phyloP scores from a whole-genome alignment of 2,329 filamentous ascomycete species.

The Exophiala spinifera region DNA sequence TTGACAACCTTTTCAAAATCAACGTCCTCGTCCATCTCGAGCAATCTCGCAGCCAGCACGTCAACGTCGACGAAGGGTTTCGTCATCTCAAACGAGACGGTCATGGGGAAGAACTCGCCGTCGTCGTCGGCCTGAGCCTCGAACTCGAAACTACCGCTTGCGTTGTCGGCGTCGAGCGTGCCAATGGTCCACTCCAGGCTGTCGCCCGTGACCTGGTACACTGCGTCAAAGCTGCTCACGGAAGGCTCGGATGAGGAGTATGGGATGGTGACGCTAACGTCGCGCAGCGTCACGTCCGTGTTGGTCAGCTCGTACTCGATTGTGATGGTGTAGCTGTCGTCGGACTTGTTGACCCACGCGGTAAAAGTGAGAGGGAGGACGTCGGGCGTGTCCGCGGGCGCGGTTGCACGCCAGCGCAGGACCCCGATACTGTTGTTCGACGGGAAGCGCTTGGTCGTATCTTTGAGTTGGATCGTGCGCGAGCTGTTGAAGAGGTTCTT shows the following conservation, averaged over 20 bases:
- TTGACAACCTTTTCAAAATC: conserved; percentile 46
- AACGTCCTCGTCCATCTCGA: conserved; percentile 46
- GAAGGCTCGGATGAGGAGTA: conserved; percentile 80
- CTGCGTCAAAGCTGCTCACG: conserved; percentile 88
- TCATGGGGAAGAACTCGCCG: conserved; percentile 98
- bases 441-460: conserved; percentile 83
- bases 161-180: conserved; percentile 75
- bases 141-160: conserved; percentile 88
- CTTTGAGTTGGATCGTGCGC: conserved; percentile 85
- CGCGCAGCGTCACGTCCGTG: conserved; percentile 65
- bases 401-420: conserved; percentile 83
- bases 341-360: conserved; percentile 92
- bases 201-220: conserved; percentile 90
- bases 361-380: conserved; percentile 93
- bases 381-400: conserved; percentile 73
- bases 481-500: conserved; percentile 78
- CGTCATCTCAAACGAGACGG: conserved; percentile 79
- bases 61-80: conserved; percentile 88
- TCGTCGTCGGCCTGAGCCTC: conserved; percentile 85
- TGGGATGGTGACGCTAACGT: conserved; percentile 84
- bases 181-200: conserved; percentile 93
- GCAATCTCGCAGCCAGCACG: conserved; percentile 53
- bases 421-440: conserved; percentile 92
- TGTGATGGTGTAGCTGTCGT: conserved; percentile 81
- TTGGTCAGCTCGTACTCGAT: conserved; percentile 93